These are phyloP conservation scores for Microthlaspi erraticum DNA, from an alignment of 345 rosid species.

Conservation along the genomic window DNA sequence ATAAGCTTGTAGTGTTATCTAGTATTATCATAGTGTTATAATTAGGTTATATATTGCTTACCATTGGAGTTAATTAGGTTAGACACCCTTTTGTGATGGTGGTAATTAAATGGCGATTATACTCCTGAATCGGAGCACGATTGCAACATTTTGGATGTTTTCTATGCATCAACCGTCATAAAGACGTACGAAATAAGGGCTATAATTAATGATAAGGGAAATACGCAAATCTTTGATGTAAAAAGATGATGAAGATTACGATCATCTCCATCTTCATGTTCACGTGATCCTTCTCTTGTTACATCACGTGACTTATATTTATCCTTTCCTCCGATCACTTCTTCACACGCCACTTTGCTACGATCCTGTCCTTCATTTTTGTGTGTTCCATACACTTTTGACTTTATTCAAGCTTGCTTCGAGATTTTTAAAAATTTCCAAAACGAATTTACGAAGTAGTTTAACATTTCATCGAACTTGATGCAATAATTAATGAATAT, in stretches of 20 bases:
- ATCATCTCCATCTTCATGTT: neutral
- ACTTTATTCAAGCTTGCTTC: neutral
- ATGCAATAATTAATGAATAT: too few species aligned
- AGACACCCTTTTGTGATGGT: neutral
- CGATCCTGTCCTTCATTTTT: neutral
- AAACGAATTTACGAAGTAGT: neutral
- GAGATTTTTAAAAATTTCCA: neutral
- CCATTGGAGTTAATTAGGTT: neutral
- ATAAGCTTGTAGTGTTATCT: neutral
- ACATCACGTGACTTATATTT: slow-evolving; percentile 10
- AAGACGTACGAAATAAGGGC: neutral
- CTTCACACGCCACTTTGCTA: neutral
- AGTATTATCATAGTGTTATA: neutral
- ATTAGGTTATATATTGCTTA: neutral
- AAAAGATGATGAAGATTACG: neutral
- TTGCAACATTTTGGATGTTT: neutral
- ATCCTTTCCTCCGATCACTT: neutral
- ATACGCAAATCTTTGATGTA: neutral
- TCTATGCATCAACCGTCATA: neutral
- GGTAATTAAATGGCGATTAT: neutral
- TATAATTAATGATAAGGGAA: neutral
- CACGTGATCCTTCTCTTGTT: slow-evolving; percentile 19
- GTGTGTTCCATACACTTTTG: too few species aligned
- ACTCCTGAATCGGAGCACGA: neutral
- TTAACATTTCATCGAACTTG: neutral